These are phyloP conservation scores for Oryza punctata DNA, from an alignment of 176 grass and related monocot genomes.

Conservation along the genomic window DNA sequence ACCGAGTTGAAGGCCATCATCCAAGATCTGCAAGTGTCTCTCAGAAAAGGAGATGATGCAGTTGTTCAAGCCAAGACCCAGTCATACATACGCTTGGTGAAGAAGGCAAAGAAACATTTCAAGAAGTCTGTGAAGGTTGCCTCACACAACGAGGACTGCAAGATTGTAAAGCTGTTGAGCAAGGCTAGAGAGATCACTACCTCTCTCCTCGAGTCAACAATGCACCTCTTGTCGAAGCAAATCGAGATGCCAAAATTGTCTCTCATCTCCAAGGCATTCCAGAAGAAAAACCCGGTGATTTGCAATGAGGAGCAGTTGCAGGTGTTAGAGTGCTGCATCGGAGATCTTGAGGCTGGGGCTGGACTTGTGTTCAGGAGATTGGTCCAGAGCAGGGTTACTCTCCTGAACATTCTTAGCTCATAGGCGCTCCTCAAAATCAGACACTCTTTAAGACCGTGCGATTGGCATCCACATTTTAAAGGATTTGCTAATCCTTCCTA, in stretches of 20 bases:
- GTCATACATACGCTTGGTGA: constrained; percentile 31
- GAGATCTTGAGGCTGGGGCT: constrained; percentile 40
- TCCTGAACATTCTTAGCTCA: constrained; percentile 50
- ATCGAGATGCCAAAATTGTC: constrained; percentile 6
- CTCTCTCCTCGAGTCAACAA: not conserved
- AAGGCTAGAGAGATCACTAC: constrained; percentile 23
- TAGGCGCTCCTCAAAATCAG: constrained; percentile 13
- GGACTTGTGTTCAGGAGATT: constrained; percentile 40
- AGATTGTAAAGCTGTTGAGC: not conserved
- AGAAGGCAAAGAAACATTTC: constrained; percentile 42
- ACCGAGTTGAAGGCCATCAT: constrained; percentile 29
- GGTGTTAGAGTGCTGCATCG: constrained; percentile 22
- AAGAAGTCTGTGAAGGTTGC: constrained; percentile 11
- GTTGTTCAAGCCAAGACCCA: constrained; percentile 15
- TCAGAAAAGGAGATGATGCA: constrained; percentile 40
- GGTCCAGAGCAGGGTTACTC: constrained; percentile 53
- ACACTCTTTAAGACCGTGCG: constrained; percentile 7
- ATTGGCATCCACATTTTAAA: constrained; percentile 46
- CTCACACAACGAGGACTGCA: not conserved
- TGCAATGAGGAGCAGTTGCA: constrained; percentile 23
- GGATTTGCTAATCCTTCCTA: constrained; percentile 2
- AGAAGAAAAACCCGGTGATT: constrained; percentile 7
- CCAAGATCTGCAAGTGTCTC: constrained; percentile 32
- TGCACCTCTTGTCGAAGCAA: constrained; percentile 19
- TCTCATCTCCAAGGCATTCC: constrained; percentile 36